Percentiles rank a stretch among this genome's conserved stretches.
Conservation (phyloP, 148 eudicot genomes). For the Persicaria tinctoria region DNA sequence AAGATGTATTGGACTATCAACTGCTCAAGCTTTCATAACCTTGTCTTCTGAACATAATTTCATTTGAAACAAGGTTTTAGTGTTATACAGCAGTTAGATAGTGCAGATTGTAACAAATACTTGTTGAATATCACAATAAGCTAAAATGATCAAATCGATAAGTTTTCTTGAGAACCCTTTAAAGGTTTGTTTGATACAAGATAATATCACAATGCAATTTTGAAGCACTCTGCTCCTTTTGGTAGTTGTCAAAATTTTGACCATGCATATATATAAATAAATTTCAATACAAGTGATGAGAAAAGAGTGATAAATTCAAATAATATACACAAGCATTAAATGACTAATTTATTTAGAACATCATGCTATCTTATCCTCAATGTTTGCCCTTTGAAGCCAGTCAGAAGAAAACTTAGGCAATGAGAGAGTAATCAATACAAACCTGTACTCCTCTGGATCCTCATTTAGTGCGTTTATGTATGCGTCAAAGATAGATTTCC, state of each 20-base stretch:
- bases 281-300: background rate
- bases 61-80: background rate
- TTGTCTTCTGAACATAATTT: background rate
- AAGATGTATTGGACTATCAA: background rate
- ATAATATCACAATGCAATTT: background rate
- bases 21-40: background rate
- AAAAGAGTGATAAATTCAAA: background rate
- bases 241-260: background rate
- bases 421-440: conserved; percentile 5
- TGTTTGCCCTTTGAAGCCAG: background rate
- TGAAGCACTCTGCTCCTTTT: background rate
- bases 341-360: background rate
- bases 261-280: background rate
- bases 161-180: background rate
- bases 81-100: background rate
- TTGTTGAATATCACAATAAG: background rate
- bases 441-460: conserved; percentile 85
- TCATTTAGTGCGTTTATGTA: conserved; percentile 79
- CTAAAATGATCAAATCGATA: background rate
- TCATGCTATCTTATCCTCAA: background rate
- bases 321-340: background rate
- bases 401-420: background rate
- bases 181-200: background rate
- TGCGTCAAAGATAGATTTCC: conserved; percentile 72
- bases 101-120: background rate